phyloP scores from a whole-genome alignment of 345 rosid species.

The Mercurialis annua region DNA sequence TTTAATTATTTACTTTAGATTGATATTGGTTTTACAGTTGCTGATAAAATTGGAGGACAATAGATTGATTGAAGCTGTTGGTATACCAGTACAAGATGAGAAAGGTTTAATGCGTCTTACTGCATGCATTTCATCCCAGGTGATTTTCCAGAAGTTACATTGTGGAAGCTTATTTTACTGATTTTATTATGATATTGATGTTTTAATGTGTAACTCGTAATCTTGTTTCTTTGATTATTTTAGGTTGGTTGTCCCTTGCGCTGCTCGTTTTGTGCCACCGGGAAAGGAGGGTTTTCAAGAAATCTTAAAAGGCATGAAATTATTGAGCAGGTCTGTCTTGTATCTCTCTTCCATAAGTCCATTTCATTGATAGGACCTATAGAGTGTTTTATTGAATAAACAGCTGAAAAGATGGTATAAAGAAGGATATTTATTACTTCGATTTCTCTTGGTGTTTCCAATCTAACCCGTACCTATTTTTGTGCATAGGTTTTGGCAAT shows the following conservation, averaged over 20 bases:
- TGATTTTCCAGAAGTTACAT: conserved; percentile 18
- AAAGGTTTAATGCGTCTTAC: conserved; percentile 86
- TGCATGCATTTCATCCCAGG: conserved; percentile 97
- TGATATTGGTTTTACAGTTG: conserved; percentile 40
- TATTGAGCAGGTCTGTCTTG: conserved; percentile 67
- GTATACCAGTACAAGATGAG: conserved; percentile 79
- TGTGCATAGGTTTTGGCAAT: conserved; percentile 70
- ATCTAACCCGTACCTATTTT: neutral
- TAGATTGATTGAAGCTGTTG: conserved; percentile 92
- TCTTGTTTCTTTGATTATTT: conserved; percentile 11
- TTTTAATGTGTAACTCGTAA: neutral
- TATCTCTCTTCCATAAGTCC: conserved; percentile 15
- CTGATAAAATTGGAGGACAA: conserved; percentile 78
- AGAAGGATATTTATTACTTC: neutral
- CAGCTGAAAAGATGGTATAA: neutral
- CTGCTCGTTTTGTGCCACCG: conserved; percentile 99
- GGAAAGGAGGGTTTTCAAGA: conserved; percentile 93
- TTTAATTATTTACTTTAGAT: neutral
- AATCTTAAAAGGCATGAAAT: conserved; percentile 89
- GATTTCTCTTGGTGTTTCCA: neutral
- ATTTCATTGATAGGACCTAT: neutral
- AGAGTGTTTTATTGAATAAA: neutral
- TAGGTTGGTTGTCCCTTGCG: conserved; percentile 97
- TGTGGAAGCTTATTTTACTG: neutral
- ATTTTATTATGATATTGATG: neutral